phyloP scores from a whole-genome alignment of 768 basidiomycete genomes.

The Rhodosporidiobolus sp. region DNA sequence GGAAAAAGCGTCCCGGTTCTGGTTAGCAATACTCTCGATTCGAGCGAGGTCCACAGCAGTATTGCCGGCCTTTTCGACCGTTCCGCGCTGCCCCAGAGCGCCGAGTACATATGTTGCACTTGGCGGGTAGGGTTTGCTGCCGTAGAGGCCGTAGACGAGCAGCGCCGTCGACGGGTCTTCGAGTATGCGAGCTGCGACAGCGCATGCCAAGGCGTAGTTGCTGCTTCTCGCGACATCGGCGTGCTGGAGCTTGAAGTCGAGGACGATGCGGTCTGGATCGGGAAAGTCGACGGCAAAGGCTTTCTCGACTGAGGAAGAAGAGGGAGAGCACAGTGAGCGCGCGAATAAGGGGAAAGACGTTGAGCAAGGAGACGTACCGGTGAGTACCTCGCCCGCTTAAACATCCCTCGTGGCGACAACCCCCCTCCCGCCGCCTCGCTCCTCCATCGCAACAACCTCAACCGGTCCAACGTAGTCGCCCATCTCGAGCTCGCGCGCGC shows the following conservation, averaged over 20 bases:
- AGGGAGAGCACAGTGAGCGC: too few species aligned
- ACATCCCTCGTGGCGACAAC: slow-evolving; percentile 28
- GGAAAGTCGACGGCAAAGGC: background rate
- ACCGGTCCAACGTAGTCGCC: slow-evolving; percentile 16
- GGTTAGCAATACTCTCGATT: slow-evolving; percentile 43
- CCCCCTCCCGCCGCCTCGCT: slow-evolving; percentile 13
- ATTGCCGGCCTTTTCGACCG: slow-evolving; percentile 4
- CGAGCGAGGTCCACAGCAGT: slow-evolving; percentile 43
- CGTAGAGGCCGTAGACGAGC: background rate
- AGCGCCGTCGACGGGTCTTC: background rate
- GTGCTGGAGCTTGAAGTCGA: background rate
- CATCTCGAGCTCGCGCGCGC: background rate
- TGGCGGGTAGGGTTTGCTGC: background rate
- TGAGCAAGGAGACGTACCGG: slow-evolving; percentile 10
- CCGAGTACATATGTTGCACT: background rate
- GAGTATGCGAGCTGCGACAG: slow-evolving; percentile 43
- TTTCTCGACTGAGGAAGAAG: slow-evolving; percentile 41
- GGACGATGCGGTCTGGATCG: slow-evolving; percentile 46
- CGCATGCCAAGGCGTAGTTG: background rate
- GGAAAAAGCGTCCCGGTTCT: slow-evolving; percentile 42
- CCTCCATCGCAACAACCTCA: background rate
- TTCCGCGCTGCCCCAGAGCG: background rate
- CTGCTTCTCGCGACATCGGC: background rate
- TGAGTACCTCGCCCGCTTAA: slow-evolving; percentile 13
- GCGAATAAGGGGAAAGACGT: background rate